Conservation (phyloP, 2,329 filamentous ascomycete genomes). For the Aspergillus fijiensis region DNA sequence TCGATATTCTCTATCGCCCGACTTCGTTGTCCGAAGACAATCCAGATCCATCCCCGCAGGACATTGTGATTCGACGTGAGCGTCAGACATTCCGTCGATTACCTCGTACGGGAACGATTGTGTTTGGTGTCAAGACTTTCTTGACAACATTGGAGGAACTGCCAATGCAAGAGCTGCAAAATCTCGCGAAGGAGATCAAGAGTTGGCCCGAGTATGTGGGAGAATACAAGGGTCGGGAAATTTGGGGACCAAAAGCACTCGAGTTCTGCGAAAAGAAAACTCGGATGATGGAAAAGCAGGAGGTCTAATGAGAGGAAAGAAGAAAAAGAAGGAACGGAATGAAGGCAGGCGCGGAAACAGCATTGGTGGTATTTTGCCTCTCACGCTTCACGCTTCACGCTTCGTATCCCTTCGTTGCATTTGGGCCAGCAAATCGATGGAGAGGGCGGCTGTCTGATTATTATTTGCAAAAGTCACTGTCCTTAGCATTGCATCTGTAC, state of each 20-base stretch:
- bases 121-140: conserved; percentile 53
- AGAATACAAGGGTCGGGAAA: conserved; percentile 46
- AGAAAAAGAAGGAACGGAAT: conserved; percentile 7
- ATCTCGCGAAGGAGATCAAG: conserved; percentile 45
- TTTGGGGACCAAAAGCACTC: conserved; percentile 44
- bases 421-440: conserved; percentile 12
- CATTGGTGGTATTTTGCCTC: conserved; percentile 17
- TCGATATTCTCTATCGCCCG: conserved; percentile 48
- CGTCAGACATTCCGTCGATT: conserved; percentile 52
- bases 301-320: conserved; percentile 17
- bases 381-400: conserved; percentile 8
- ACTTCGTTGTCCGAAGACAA: conserved; percentile 41
- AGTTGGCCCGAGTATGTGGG: conserved; percentile 49
- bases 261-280: conserved; percentile 35
- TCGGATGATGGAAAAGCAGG: conserved; percentile 12
- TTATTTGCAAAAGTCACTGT: conserved; percentile 12
- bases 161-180: conserved; percentile 41
- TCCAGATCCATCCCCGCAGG: conserved; percentile 35
- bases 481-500: conserved; percentile 11
- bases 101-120: conserved; percentile 44
- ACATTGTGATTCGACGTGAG: conserved; percentile 51
- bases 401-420: conserved; percentile 11
- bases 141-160: conserved; percentile 45
- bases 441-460: conserved; percentile 30
- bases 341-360: conserved; percentile 12